phyloP scores from a whole-genome alignment of 805 yeast genomes.

The Suhomyces prunicola region DNA sequence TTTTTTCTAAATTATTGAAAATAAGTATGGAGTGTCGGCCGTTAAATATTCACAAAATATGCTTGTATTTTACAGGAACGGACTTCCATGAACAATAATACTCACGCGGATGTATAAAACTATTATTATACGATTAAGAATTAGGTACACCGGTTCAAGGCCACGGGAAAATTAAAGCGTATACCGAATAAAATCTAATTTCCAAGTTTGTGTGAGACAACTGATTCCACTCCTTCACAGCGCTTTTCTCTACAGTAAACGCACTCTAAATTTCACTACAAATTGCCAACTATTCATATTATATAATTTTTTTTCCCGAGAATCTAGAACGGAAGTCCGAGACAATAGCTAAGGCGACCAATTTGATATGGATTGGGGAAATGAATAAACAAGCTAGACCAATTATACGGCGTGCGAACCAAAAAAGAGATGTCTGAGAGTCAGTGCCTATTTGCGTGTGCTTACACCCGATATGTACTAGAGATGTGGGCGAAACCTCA shows the following conservation, averaged over 20 bases:
- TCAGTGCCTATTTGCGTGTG: background rate
- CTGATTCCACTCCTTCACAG: background rate
- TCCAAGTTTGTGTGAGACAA: background rate
- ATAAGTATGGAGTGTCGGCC: background rate
- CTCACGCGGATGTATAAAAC: background rate
- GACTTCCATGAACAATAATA: background rate
- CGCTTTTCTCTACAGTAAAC: background rate
- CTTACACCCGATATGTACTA: background rate
- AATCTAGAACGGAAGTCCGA: conserved; percentile 7
- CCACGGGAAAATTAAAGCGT: background rate
- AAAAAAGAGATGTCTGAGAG: background rate
- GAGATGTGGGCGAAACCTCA: background rate
- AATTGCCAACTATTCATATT: background rate
- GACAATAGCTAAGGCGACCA: background rate
- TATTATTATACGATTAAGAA: background rate
- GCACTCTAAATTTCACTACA: background rate
- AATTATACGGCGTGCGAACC: background rate
- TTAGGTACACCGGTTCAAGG: background rate
- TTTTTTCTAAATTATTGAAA: background rate
- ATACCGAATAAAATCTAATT: background rate
- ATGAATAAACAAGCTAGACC: background rate
- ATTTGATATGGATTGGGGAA: background rate
- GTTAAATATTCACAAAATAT: background rate
- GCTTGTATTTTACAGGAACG: background rate
- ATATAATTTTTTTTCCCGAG: background rate